These are phyloP conservation scores for Micromonas commoda DNA, from an alignment of 139 green algal species.

Conservation along the genomic window DNA sequence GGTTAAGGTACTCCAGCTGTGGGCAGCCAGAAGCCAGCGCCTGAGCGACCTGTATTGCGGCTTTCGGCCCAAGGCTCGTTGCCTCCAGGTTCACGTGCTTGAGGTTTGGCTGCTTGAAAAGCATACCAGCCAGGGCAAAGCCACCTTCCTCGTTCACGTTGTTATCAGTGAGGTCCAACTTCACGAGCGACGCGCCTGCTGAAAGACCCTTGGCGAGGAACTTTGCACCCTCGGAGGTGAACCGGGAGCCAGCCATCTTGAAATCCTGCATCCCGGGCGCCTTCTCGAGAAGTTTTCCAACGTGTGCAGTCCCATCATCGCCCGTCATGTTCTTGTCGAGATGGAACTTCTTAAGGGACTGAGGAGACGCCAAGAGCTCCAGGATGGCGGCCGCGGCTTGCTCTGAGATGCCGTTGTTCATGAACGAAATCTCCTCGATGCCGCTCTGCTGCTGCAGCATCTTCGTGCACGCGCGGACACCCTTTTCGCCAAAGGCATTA, in stretches of 20 bases:
- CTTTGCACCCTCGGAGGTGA: conserved; percentile 22
- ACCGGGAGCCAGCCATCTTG: conserved; percentile 30
- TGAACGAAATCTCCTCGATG: conserved; percentile 23
- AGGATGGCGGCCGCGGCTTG: conserved; percentile 29
- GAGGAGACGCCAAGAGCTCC: conserved; percentile 27
- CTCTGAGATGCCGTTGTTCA: conserved; percentile 35
- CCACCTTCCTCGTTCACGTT: conserved; percentile 23
- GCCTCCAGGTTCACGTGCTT: conserved; percentile 16
- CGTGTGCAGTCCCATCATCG: conserved; percentile 27
- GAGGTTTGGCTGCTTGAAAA: conserved; percentile 20
- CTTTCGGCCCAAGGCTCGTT: not conserved
- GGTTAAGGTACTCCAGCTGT: conserved; percentile 4
- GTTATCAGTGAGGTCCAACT: conserved; percentile 23
- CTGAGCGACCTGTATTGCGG: not conserved
- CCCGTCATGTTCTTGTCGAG: conserved; percentile 39
- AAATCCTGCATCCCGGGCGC: conserved; percentile 29
- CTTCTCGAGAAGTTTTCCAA: conserved; percentile 20
- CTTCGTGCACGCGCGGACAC: conserved; percentile 27
- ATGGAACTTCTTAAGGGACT: conserved; percentile 30
- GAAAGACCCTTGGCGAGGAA: conserved; percentile 17
- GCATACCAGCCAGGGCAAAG: not conserved
- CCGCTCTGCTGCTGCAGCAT: conserved; percentile 16
- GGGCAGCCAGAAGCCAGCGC: conserved; percentile 2
- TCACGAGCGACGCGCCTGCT: not conserved
- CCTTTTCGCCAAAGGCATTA: conserved; percentile 36